Base-by-base conservation (phyloP, 2,329 filamentous ascomycete genomes). In the Venturiaceae sp. region DNA sequence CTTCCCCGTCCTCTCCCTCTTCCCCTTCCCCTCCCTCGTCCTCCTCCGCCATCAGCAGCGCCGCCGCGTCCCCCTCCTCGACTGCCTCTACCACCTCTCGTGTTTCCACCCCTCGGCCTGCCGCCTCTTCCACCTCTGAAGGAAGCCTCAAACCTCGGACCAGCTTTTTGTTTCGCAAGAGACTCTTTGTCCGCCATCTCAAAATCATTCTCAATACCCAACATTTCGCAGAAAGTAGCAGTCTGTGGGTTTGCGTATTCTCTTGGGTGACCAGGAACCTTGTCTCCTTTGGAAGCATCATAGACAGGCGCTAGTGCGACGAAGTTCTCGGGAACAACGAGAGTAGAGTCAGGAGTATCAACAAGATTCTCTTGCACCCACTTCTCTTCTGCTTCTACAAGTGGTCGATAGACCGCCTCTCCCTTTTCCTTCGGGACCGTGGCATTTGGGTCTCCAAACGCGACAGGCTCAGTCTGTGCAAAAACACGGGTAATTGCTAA, bases 161-260 rank as follows among this genome's bases (percentile, higher is more conserved):
- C 86, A 23, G 70, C 74, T n/a, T 68, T 73, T 69, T 79, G 81
- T 60, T 86, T 79, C 60, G 77, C 76, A 14, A 75, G 73, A 55
- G 84, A 80, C 69, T 95, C 88, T 65, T 90, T 84, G 2, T 86
- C 81, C n/a, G 75, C 83, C 1, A 87, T 82, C 64, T 87, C 79
- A 77, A 86, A 95, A 9, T 85, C 78, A 69, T 97, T 95, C 5
- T 82, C 75, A 34, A 99, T 84, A 8, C 81, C 84, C 1, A 97
- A 66, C 58, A 97, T 73, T 58, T 85, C 76, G 71, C 94, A 99
- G 68, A 92, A 97, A 3, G 77, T 73, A n/a, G 76, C 77, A 6
- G 91, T 97, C 73, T 97, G 92, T 13, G 87, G 86, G 67, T 94
- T 97, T 3, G 84, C 90, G 69, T 92, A 92, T 72, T 96, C 92